phyloP scores from a whole-genome alignment of 2,329 filamentous ascomycete species.

The Exophiala alcalophila region DNA sequence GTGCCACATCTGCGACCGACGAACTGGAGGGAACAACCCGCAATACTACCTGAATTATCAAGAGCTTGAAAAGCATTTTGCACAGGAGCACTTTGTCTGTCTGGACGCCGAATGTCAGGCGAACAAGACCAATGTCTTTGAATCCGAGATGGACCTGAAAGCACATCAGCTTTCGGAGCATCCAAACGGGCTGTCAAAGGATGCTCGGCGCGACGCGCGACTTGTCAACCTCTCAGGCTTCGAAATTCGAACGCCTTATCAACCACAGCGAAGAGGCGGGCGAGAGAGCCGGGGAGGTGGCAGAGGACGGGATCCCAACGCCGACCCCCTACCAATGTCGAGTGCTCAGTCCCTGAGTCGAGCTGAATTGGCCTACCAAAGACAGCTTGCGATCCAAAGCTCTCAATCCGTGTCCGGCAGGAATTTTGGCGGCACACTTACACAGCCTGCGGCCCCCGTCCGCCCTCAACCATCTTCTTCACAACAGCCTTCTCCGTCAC shows the following conservation, averaged over 20 bases:
- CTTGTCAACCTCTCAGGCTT: slow-evolving; percentile 85
- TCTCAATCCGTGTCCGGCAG: slow-evolving; percentile 75
- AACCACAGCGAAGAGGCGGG: slow-evolving; percentile 55
- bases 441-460: slow-evolving; percentile 41
- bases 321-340: slow-evolving; percentile 71
- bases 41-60: slow-evolving; percentile 92
- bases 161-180: slow-evolving; percentile 86
- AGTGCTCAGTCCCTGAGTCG: slow-evolving; percentile 76
- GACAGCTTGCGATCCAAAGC: slow-evolving; percentile 86
- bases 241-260: slow-evolving; percentile 71
- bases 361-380: slow-evolving; percentile 86
- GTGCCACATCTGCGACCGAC: slow-evolving; percentile 88
- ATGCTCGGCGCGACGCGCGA: slow-evolving; percentile 76
- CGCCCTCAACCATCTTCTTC: slow-evolving; percentile 32
- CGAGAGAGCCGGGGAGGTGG: slow-evolving; percentile 56
- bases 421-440: slow-evolving; percentile 81
- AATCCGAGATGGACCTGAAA: slow-evolving; percentile 90
- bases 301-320: slow-evolving; percentile 81
- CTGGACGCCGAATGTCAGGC: slow-evolving; percentile 82
- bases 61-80: slow-evolving; percentile 80
- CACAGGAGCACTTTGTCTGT: slow-evolving; percentile 82
- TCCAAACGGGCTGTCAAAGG: slow-evolving; percentile 74
- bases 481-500: slow-evolving; percentile 29
- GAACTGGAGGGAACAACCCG: slow-evolving; percentile 61
- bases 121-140: slow-evolving; percentile 97